A percentile compares a stretch with the other conserved stretches of the same genome.
phyloP scores from a whole-genome alignment of 164 flowering plant species.

The Magnolia kwangsiensis region DNA sequence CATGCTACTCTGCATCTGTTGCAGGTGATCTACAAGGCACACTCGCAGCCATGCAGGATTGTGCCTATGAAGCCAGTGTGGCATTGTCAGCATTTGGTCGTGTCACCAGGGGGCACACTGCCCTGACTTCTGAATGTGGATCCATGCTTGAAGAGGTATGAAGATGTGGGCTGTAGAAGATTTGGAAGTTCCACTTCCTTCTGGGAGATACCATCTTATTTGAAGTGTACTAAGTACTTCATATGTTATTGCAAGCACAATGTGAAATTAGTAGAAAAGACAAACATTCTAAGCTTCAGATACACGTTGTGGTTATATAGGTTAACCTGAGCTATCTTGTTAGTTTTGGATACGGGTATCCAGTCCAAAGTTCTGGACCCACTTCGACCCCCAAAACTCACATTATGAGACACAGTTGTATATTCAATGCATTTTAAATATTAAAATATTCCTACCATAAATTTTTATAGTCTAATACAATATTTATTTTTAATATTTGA shows the following conservation, averaged over 20 bases:
- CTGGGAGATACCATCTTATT: too few species aligned
- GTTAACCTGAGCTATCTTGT: not conserved
- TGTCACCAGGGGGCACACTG: slow-evolving; percentile 68
- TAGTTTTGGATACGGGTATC: not conserved
- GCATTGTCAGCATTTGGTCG: slow-evolving; percentile 70
- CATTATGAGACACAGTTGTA: not conserved
- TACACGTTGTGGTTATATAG: not conserved
- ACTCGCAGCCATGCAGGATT: slow-evolving; percentile 76
- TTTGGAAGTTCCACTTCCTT: not conserved
- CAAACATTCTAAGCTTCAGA: not conserved
- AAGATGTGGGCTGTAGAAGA: not conserved
- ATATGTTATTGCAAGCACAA: not conserved
- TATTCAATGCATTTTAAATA: not conserved
- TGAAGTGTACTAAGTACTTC: too few species aligned
- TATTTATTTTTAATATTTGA: too few species aligned
- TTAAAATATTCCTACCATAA: too few species aligned
- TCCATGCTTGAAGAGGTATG: slow-evolving; percentile 98
- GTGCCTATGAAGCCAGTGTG: slow-evolving; percentile 72
- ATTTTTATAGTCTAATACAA: too few species aligned
- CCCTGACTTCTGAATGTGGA: slow-evolving; percentile 97
- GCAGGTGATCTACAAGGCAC: slow-evolving; percentile 81
- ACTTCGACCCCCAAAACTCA: not conserved
- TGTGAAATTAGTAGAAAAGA: not conserved
- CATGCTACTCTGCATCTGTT: slow-evolving; percentile 5
- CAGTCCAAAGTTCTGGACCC: not conserved